Percentiles rank a stretch among this genome's conserved stretches.
Conservation (phyloP, 106 monocot genomes). For the Agapanthus africanus region DNA sequence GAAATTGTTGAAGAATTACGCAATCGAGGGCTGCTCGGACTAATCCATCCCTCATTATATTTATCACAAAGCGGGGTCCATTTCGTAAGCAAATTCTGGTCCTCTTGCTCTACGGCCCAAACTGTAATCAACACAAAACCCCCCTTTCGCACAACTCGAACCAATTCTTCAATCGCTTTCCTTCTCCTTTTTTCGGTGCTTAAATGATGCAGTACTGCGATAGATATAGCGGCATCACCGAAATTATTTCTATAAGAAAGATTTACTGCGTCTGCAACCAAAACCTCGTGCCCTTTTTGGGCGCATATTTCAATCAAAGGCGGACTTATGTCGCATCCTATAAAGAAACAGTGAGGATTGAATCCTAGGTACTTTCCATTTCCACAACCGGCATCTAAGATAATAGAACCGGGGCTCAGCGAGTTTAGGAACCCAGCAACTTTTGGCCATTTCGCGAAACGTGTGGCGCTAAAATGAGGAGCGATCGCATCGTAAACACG, state of each 20-base stretch:
- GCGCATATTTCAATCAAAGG: constrained; percentile 77
- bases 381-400: constrained; percentile 91
- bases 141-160: constrained; percentile 61
- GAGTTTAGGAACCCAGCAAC: constrained; percentile 78
- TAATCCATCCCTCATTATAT: constrained; percentile 87
- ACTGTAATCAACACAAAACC: constrained; percentile 88
- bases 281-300: constrained; percentile 54
- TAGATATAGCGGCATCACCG: constrained; percentile 88
- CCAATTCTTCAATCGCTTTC: constrained; percentile 82
- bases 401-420: constrained; percentile 50
- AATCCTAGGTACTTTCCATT: constrained; percentile 91
- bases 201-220: constrained; percentile 90
- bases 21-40: constrained; percentile 24
- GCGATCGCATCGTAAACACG: constrained; percentile 92
- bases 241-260: constrained; percentile 67
- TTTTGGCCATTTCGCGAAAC: constrained; percentile 95
- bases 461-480: constrained; percentile 90
- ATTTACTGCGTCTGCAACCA: constrained; percentile 92
- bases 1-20: constrained; percentile 23
- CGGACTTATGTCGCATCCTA: constrained; percentile 91
- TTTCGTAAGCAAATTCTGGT: constrained; percentile 57
- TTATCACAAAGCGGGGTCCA: constrained; percentile 84
- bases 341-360: constrained; percentile 54
- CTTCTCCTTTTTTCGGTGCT: constrained; percentile 84
- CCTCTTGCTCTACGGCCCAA: constrained; percentile 96